Base-by-base conservation (phyloP, 2,329 filamentous ascomycete species). In the Huntiella savannae region DNA sequence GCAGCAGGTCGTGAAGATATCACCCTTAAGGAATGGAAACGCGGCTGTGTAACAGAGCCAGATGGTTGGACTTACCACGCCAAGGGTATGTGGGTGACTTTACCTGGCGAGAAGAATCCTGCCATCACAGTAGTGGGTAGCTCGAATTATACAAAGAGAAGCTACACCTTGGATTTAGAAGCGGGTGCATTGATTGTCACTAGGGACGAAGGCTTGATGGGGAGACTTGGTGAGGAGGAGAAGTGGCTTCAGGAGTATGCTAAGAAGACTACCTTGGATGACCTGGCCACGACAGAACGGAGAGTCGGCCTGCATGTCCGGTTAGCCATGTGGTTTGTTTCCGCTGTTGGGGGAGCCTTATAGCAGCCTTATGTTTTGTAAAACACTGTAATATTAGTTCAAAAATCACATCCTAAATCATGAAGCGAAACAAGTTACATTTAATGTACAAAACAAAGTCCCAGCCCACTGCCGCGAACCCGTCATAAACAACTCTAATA, bases 31-130 rank as follows among this genome's bases (percentile, higher is more conserved):
- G 91, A 98, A 62, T 98, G 91, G 91, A 74, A 79, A 5, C 70
- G 71, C 40, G 91, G 91, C 6, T 82, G 77, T 0, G 82, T 93
- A 2, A 82, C 82, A 13, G 72, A 85, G 54, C 77, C 82, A 0
- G 83, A 69, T 1, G 88, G 85, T 1, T 98, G 92, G 91, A 95
- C 88, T 0, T 98, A 98, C 61, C 91, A 98, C 56, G 91, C 91
- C 41, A 98, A 98, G 62, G 91, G 91, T 0, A 68, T 96, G 2
- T 96, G 88, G 88, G 70, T 95, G 19, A 84, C 82, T 0, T 67
- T 88, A 46, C 74, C 80, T 0, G 66, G 69, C 2, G 72, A 79
- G 40, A 60, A 67, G 33, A 64, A 77, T 35, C 86, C 86, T 0
- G 78, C 79, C 41, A 68, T 96, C 47, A 92, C 79, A 32, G 69